A percentile compares a stretch with the other conserved stretches of the same genome.
Conservation (phyloP, 1,139 yeast genomes). For the Kodamaea alishanica region DNA sequence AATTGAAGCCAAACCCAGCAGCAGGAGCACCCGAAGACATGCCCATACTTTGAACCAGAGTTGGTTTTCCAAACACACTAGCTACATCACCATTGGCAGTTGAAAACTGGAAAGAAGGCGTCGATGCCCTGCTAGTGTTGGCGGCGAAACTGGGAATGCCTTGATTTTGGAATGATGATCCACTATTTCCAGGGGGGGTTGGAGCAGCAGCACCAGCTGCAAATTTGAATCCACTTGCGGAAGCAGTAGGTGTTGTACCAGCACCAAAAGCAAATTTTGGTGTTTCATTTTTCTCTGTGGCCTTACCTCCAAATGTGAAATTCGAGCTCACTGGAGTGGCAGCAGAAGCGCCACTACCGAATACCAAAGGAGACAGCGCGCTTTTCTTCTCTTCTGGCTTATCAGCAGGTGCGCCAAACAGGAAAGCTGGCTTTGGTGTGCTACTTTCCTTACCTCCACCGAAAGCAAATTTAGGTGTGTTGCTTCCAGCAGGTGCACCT, state of each 20-base stretch:
- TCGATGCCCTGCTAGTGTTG: constrained; percentile 6
- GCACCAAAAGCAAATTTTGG: too few species aligned
- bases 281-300: too few species aligned
- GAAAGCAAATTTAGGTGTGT: neutral
- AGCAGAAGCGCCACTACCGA: constrained; percentile 4
- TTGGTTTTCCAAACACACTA: constrained; percentile 11
- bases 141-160: constrained; percentile 5
- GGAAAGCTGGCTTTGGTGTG: constrained; percentile 6
- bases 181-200: constrained; percentile 2
- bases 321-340: neutral
- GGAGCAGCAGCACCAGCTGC: constrained; percentile 6
- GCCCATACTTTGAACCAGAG: constrained; percentile 10
- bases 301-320: too few species aligned
- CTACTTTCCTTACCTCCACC: neutral
- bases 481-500: neutral
- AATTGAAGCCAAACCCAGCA: constrained; percentile 5
- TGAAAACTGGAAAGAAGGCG: constrained; percentile 12
- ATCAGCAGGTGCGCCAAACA: constrained; percentile 4
- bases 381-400: neutral
- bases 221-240: constrained; percentile 2
- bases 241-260: neutral
- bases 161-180: constrained; percentile 2
- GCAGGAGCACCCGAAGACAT: constrained; percentile 14
- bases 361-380: constrained; percentile 1
- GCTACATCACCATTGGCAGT: constrained; percentile 11